These are phyloP conservation scores for Globisporangium paroecandrum DNA, from an alignment of 352 stramenopile genomes.

Conservation along the genomic window DNA sequence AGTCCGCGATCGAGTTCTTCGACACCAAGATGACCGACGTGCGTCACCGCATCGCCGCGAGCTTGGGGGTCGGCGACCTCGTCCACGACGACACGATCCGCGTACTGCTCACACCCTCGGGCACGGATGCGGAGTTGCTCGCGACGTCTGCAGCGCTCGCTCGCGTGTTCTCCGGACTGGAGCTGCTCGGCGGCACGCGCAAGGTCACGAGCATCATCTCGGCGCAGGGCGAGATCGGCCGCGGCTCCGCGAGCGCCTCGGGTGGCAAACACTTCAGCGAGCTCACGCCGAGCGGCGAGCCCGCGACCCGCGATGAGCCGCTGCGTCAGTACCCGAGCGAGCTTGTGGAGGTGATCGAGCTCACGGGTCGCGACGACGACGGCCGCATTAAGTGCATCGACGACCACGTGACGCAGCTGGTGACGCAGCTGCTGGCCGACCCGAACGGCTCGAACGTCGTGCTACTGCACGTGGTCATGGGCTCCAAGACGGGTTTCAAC, in stretches of 20 bases:
- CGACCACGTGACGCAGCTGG: constrained; percentile 33
- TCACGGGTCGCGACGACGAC: constrained; percentile 51
- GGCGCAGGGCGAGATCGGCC: constrained; percentile 80
- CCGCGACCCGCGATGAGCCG: constrained; percentile 32
- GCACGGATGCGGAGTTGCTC: constrained; percentile 84
- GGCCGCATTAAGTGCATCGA: constrained; percentile 55
- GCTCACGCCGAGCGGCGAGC: constrained; percentile 67
- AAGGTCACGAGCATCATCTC: constrained; percentile 84
- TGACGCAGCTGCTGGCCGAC: constrained; percentile 43
- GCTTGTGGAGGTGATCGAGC: constrained; percentile 61
- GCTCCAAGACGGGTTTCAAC: constrained; percentile 82
- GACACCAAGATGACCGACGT: constrained; percentile 60
- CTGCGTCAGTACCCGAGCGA: constrained; percentile 59
- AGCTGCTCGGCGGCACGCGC: constrained; percentile 27
- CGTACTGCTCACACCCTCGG: constrained; percentile 77
- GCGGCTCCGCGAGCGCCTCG: constrained; percentile 71
- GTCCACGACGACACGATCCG: constrained; percentile 50
- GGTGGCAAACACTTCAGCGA: constrained; percentile 81
- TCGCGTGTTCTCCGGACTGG: constrained; percentile 50
- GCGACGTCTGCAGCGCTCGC: constrained; percentile 68
- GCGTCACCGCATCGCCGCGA: constrained; percentile 52
- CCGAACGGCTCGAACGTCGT: constrained; percentile 53
- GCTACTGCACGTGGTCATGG: constrained; percentile 82
- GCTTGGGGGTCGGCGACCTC: constrained; percentile 49
- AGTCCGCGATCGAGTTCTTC: constrained; percentile 63